Conservation (phyloP, 306 rosid species). For the Vigna reflexopilosa region DNA sequence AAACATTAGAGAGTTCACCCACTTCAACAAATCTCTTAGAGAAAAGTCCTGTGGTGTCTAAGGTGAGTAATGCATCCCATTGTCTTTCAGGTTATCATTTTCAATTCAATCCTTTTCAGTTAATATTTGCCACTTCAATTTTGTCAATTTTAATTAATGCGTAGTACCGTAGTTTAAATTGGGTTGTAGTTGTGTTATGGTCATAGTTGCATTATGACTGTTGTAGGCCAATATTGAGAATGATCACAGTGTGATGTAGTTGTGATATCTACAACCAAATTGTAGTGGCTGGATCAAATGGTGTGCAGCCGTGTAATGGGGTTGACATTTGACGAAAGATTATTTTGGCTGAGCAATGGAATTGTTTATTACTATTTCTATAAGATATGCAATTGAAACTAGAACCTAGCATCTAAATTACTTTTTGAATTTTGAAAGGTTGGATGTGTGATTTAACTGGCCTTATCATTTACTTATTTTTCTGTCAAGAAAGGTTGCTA, state of each 20-base stretch:
- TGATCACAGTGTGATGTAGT: neutral
- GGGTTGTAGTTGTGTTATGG: neutral
- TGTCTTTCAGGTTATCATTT: conserved; percentile 37
- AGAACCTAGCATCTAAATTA: conserved; percentile 25
- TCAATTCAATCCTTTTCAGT: neutral
- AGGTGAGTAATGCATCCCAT: conserved; percentile 58
- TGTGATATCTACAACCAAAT: neutral
- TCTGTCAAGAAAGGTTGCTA: conserved; percentile 13
- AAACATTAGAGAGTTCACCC: conserved; percentile 51
- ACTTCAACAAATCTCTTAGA: conserved; percentile 47
- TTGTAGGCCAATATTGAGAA: neutral
- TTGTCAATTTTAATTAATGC: conserved; percentile 23
- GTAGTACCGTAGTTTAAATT: neutral
- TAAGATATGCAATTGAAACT: conserved; percentile 29
- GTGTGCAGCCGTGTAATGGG: neutral
- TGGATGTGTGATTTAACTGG: conserved; percentile 28
- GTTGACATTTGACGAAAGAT: conserved; percentile 21
- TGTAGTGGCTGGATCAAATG: conserved; percentile 10
- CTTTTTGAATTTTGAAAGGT: conserved; percentile 17
- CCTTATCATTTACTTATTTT: conserved; percentile 27
- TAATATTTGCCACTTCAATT: conserved; percentile 25
- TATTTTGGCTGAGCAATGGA: conserved; percentile 29
- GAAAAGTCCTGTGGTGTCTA: conserved; percentile 48
- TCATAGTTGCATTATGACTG: conserved; percentile 13
- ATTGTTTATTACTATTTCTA: conserved; percentile 14